These are phyloP conservation scores for Hortiboletus campestris DNA, from an alignment of 768 basidiomycete genomes.

Conservation along the genomic window DNA sequence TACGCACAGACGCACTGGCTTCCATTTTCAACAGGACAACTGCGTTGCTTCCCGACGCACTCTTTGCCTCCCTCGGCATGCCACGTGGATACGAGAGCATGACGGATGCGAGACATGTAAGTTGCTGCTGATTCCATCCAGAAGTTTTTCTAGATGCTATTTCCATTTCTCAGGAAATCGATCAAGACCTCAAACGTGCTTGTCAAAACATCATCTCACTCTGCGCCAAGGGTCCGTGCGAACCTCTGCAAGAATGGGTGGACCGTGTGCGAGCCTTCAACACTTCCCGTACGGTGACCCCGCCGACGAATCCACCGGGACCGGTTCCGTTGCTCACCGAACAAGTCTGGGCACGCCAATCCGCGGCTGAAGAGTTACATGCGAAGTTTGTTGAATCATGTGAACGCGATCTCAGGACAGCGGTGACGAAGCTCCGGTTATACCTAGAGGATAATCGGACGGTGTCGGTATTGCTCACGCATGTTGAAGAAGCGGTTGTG, in stretches of 20 bases:
- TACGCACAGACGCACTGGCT: slow-evolving; percentile 27
- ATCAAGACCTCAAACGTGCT: slow-evolving; percentile 76
- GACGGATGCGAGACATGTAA: slow-evolving; percentile 70
- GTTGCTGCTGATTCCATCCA: slow-evolving; percentile 12
- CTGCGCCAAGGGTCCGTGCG: slow-evolving; percentile 56
- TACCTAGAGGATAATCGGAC: slow-evolving; percentile 84
- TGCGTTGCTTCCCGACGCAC: slow-evolving; percentile 56
- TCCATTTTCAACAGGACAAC: slow-evolving; percentile 34
- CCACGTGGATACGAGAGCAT: slow-evolving; percentile 59
- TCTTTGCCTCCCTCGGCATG: slow-evolving; percentile 71
- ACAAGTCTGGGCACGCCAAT: slow-evolving; percentile 53
- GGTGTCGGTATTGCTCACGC: slow-evolving; percentile 72
- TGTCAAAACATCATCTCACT: slow-evolving; percentile 82
- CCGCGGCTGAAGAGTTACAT: slow-evolving; percentile 49
- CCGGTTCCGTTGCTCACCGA: slow-evolving; percentile 28
- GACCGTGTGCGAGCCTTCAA: slow-evolving; percentile 44
- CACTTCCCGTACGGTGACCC: slow-evolving; percentile 18
- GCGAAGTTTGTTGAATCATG: slow-evolving; percentile 53
- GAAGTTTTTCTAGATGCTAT: background rate
- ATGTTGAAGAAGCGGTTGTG: slow-evolving; percentile 71
- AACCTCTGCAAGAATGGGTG: slow-evolving; percentile 63
- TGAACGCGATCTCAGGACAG: slow-evolving; percentile 53
- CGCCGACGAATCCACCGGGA: slow-evolving; percentile 17
- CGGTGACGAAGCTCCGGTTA: slow-evolving; percentile 58
- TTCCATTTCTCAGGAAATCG: slow-evolving; percentile 64